Base-by-base conservation (phyloP, 2,329 filamentous ascomycete genomes). In the Macroventuria anomochaeta region DNA sequence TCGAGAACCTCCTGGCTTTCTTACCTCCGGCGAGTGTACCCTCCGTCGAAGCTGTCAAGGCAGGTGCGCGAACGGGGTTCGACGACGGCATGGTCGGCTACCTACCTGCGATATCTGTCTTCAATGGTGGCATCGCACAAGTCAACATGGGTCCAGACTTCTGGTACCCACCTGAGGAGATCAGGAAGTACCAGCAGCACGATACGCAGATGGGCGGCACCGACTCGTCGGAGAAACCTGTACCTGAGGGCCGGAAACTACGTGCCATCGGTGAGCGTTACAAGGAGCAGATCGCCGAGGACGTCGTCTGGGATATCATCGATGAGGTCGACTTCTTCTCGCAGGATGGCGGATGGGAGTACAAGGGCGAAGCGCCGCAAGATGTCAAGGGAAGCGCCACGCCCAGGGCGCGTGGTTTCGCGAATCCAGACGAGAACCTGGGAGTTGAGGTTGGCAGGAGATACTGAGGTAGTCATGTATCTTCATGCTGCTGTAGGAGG, bases 1-100 rank as follows among this genome's bases (percentile, higher is more conserved):
- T 96, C 71, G 89, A 89, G 51, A 86, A 96, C 61, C 84, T 99
- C 1, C 84, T 97, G 21, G 88, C 92, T 3, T 99, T 99, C 76
- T 80, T 99, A 0, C 95, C 95, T 0, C 93, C 93, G 0, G 93
- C 95, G 0, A 96, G 91, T 5, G 87, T 86, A 56, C 88, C 89
- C 4, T 84, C 86, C 55, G 78, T 83, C 5, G 86, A 89, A 59
- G 83, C 88, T 34, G 79, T 85, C 11, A 86, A 89, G 56, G 81
- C 88, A 33, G 91, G 90, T 11, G 91, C 90, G 15, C 82, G 95
- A 42, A 89, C 95, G 57, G 91, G 91, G 23, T 86, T 96, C 57
- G 95, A 99, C 69, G 95, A 99, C 69, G 95, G 93, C 29, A 90
- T 95, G 82, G 84, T 97, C 1, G 96, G 95, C 10, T 99, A 99